These are phyloP conservation scores for Phanerochaete carnosa DNA, from an alignment of 768 basidiomycete genomes.

Conservation along the genomic window DNA sequence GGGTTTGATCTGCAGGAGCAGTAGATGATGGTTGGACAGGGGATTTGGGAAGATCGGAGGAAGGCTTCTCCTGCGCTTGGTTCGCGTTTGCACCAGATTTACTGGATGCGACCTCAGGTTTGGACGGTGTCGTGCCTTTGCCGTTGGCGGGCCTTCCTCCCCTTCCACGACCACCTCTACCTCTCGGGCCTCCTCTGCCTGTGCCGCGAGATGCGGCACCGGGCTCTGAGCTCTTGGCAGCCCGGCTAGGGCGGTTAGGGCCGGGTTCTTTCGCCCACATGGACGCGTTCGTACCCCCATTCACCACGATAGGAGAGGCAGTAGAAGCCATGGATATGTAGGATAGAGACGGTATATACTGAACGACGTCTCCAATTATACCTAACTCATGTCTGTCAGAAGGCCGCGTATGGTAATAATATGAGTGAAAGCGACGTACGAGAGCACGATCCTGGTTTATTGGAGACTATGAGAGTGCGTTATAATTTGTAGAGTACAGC, in stretches of 20 bases:
- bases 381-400: neutral
- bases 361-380: neutral
- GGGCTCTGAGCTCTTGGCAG: slow-evolving; percentile 19
- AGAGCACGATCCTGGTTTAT: neutral
- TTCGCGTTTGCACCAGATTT: slow-evolving; percentile 18
- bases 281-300: slow-evolving; percentile 16
- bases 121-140: slow-evolving; percentile 22
- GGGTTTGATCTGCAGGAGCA: neutral
- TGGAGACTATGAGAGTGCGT: neutral
- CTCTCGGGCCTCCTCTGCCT: slow-evolving; percentile 19
- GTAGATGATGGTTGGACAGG: neutral
- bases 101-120: slow-evolving; percentile 18
- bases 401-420: neutral
- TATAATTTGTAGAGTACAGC: neutral
- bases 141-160: slow-evolving; percentile 19
- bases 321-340: slow-evolving; percentile 19
- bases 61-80: slow-evolving; percentile 19
- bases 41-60: slow-evolving; percentile 15
- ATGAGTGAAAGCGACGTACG: neutral
- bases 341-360: neutral
- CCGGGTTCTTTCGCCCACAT: slow-evolving; percentile 20
- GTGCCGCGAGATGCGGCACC: slow-evolving; percentile 22
- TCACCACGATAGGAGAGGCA: slow-evolving; percentile 15
- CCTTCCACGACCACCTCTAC: slow-evolving; percentile 31
- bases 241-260: slow-evolving; percentile 18